Base-by-base conservation (phyloP, 805 yeast genomes). In the Hanseniaspora pseudoguilliermondii region DNA sequence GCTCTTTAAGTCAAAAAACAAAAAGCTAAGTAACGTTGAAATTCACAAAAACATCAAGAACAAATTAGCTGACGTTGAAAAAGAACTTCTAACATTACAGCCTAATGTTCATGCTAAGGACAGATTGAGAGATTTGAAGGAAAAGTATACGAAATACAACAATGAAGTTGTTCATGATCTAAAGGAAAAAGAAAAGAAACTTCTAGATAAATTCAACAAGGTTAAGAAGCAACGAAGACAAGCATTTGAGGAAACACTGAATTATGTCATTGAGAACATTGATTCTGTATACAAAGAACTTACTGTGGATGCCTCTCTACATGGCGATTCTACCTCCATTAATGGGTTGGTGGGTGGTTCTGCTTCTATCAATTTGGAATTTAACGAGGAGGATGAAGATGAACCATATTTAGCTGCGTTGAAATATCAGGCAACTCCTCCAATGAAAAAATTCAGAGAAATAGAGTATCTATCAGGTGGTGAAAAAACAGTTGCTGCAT, bases 391-490 rank as follows among this genome's bases (percentile, higher is more conserved):
- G 27, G 90, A 88, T 62, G 93, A 84, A 58, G 95, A 87, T 59
- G 95, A 86, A 61, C 97, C 97, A 3, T 93, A 83, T 63, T 68
- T 78, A 35, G 79, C 81, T 0, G 98, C 97, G 2, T 76, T 89
- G 47, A 84, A 81, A 62, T 93, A 87, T 63, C 93, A 88, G 67
- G 96, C 96, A 0, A 89, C 89, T 84, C 97, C 97, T 1, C 97
- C 97, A 10, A 78, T 86, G 80, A 93, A 93, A 64, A 75, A 96
- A 61, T 93, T 89, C 67, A 77, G 91, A 61, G 96, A 87, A 60
- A 89, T 93, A 87, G 95, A 87, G 57, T 78, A 86, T 56, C 74
- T 93, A 23, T 88, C 96, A 0, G 98, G 98, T 54, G 98, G 98
- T 55, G 98, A 93, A 66, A 89, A 90, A 66, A 86, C 97, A 1